These are phyloP conservation scores for Luvunga scandens DNA, from an alignment of 345 rosid species.

Conservation along the genomic window DNA sequence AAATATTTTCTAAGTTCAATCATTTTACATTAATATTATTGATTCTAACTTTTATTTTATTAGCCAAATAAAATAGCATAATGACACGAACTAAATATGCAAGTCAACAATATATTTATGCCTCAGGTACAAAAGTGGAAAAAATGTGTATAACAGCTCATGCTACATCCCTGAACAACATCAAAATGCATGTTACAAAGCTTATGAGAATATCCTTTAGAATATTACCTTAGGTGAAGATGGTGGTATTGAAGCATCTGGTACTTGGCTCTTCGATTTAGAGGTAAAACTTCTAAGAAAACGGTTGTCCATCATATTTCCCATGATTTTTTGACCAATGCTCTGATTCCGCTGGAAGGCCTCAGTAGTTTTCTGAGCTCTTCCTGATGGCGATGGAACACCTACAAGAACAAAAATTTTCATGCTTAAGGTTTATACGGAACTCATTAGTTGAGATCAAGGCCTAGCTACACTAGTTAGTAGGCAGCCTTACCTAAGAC, in stretches of 20 bases:
- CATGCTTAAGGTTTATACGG: neutral
- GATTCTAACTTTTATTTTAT: no score
- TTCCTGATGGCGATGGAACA: conserved; percentile 79
- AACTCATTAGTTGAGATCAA: neutral
- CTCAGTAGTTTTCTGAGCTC: conserved; percentile 57
- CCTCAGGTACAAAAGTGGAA: neutral
- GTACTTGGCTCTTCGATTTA: conserved; percentile 51
- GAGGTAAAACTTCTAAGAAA: conserved; percentile 79
- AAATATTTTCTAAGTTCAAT: no score
- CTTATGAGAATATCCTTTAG: conserved; percentile 10
- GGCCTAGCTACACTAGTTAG: no score
- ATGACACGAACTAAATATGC: no score
- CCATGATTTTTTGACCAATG: conserved; percentile 78
- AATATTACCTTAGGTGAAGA: conserved; percentile 71
- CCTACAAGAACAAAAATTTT: conserved; percentile 40
- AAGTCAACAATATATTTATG: neutral
- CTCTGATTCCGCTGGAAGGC: conserved; percentile 71
- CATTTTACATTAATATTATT: no score
- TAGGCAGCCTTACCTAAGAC: no score
- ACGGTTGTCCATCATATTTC: conserved; percentile 83
- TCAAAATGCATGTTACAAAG: neutral
- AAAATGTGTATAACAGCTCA: neutral
- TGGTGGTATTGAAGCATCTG: conserved; percentile 67
- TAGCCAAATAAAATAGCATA: no score
- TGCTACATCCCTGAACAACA: neutral